Base-by-base conservation (phyloP, 768 basidiomycete genomes). In the Rhodotorula babjevae region DNA sequence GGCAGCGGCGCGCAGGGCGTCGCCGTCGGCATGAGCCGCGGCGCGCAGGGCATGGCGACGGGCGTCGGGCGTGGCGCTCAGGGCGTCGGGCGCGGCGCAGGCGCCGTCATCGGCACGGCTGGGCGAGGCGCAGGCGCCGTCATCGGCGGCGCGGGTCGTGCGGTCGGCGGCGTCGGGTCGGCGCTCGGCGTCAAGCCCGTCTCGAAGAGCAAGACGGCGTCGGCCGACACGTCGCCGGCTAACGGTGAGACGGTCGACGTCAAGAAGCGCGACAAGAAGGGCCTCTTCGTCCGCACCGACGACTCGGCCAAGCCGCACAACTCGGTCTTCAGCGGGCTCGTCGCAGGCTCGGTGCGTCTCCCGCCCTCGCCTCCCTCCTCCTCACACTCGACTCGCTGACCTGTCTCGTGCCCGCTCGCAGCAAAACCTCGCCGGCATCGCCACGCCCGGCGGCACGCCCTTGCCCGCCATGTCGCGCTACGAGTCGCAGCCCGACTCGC, bases 321-420 rank as follows among this genome's bases (percentile, higher is more conserved):
- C 0, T 88, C 88, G 11, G 88, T 88, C 3, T 84, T 89, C 69
- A 90, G 88, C 1, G 85, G 89, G 9, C 84, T 92, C 49, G 87
- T 93, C 31, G 86, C 88, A 14, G 87, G 87, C 68, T 87, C 89
- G 0, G 87, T 74, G 7, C 47, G 73, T 70, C 18, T 18, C 18
- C 19, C 23, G n/a, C n/a, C n/a, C n/a, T n/a, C 21, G 15, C 50
- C 29, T 16, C 16, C 27, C 33, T 47, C 19, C 6, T 10, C 33
- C 36, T 52, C 49, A 8, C 10, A n/a, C 9, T 25, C 7, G 10
- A 10, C 0, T 36, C 36, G 9, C 36, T 36, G 36, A 36, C 36
- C 36, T 4, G 16, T 25, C 40, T 33, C 16, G 15, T 27, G 29
- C 31, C 25, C 9, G 1, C 23, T 14, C 27, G n/a, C 61, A 74